Base-by-base conservation (phyloP, 177 flowering plant species). In the Vitis hybrid region DNA sequence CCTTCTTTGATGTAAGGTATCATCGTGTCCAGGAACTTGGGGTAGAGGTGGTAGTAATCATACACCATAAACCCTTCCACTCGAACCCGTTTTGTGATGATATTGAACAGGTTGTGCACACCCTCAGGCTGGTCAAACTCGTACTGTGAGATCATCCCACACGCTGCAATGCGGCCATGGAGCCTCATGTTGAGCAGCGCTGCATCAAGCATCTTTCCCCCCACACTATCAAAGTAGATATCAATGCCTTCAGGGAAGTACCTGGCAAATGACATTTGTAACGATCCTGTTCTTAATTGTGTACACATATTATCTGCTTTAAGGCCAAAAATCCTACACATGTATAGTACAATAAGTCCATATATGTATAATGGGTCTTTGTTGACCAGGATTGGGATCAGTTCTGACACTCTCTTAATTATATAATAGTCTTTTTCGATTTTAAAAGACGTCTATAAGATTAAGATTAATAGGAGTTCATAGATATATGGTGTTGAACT, bases 121-220 rank as follows among this genome's bases (percentile, higher is more conserved):
- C 83, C 83, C 14, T 82, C 73, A 0, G 66, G 65, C 18, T 70
- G 51, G 32, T 66, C 63, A 10, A 56, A 70, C 17, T 74, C 70
- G 71, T 73, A 67, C 80, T 35, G 46, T 35, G 46, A 35, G 46
- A 35, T 35, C 46, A 35, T 35, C 46, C 46, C 46, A 8, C 46
- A 78, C 6, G 21, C 74, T 9, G 77, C 56, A 2, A 78, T 78
- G 27, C 80, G 68, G 10, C 80, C 75, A 21, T 72, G 58, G 59
- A 11, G 3, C 32, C 69, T 78, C 81, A 78, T 78, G 78, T 78
- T 78, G 4, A 64, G 54, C 2, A 78, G 66, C 17, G 71, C 76
- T 11, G 76, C 79, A 64, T 76, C 76, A 6, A 76, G 69, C 76
- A 76, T 72, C 41, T 48, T n/a, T 4, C 79, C 79, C 35, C 79